Evolutionary conservation across 2,329 filamentous ascomycete species (phyloP), one percentile per base, ranked within the genome.

Genomic region (Aureobasidium sp.): DNA sequence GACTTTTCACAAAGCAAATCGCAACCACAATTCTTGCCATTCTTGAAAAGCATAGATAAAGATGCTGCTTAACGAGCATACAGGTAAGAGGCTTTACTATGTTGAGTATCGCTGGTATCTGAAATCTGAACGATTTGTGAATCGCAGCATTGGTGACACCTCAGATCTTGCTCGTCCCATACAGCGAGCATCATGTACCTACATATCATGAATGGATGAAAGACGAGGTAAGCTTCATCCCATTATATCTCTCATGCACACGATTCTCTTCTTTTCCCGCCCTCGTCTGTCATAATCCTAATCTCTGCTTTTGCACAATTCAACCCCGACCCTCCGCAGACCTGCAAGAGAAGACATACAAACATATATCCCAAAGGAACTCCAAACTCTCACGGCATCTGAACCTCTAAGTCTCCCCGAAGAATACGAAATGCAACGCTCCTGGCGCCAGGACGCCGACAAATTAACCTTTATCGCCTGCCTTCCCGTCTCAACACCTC

Each of bases 381-480:
- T 96, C 34, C 90, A 86, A 72, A 76, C 83, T 69, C 85, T 86
- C 51, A 97, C 91, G 0, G 90, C 91, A 1, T 96, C 90, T 0
- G 90, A 96, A 58, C 87, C 85, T 0, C 77, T 97, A 47, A 83
- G 79, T 0, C 74, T 96, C 0, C 75, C 81, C 1, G 85, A 95
- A 65, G 91, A 97, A 74, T 89, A 93, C 68, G 79, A 81, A 45
- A 97, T 96, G 83, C 91, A 96, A 68, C 71, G 73, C n/a, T 88
- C 83, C 58, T 97, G 91, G 91, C 83, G 90, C 32, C 73, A 72
- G 17, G 87, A 93, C 37, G 69, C 73, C 22, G 90, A 97, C 70
- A 97, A 97, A 71, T 69, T 97, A 57, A 97, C 91, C 0, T 97
- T 96, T 62, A 95, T 97, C 66, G 70, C 87, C 51, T 95, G 89